Conservation (phyloP, 179 eudicot species). For the Pouteria campechiana region DNA sequence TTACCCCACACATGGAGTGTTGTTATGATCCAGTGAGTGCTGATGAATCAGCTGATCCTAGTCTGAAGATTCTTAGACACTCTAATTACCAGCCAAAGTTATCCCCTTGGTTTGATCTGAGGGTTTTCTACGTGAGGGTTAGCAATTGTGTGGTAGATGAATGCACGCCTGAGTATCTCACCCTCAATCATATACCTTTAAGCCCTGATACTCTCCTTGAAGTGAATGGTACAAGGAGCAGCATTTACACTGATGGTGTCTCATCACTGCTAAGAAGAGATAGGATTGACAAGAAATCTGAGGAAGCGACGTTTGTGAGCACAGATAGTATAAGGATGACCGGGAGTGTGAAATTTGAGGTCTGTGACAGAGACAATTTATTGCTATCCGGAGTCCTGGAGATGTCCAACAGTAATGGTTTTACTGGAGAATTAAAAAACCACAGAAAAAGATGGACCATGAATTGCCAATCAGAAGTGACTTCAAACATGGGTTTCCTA, state of each 20-base stretch:
- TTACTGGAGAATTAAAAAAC: conserved; percentile 16
- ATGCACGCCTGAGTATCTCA: conserved; percentile 34
- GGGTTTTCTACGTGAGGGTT: conserved; percentile 48
- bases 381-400: conserved; percentile 37
- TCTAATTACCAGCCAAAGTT: conserved; percentile 20
- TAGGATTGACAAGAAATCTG: conserved; percentile 41
- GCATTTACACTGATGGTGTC: conserved; percentile 21
- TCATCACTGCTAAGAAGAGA: conserved; percentile 31
- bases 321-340: conserved; percentile 41
- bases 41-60: conserved; percentile 12
- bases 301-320: conserved; percentile 52
- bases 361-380: conserved; percentile 21
- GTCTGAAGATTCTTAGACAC: conserved; percentile 28
- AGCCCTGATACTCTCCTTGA: conserved; percentile 44
- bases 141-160: conserved; percentile 33
- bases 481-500: conserved; percentile 25
- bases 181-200: conserved; percentile 39
- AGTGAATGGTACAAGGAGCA: conserved; percentile 37
- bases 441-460: conserved; percentile 24
- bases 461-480: conserved; percentile 29
- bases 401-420: conserved; percentile 24
- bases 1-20: conserved; percentile 25
- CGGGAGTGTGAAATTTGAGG: conserved; percentile 49
- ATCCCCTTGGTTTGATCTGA: conserved; percentile 36
- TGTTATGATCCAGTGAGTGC: conserved; percentile 12